Evolutionary conservation across 1,139 yeast species (phyloP).

Genomic region (Pichia sp.): DNA sequence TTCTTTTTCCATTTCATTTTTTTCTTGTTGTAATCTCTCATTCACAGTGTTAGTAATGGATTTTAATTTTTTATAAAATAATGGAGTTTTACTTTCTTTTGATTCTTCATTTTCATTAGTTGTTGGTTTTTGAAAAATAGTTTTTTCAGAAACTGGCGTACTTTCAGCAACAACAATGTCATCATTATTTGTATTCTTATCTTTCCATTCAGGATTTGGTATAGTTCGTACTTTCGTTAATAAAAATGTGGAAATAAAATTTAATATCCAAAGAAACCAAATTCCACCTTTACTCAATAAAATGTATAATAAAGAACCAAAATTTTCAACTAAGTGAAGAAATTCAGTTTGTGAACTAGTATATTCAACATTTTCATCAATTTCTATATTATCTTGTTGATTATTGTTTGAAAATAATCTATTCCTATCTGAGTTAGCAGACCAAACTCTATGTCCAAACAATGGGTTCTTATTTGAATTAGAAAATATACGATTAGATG

Average conservation of each 20-base stretch:
- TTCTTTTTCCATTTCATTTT: neutral
- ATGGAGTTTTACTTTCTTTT: conserved; percentile 10
- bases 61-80: conserved; percentile 13
- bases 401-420: neutral
- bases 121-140: neutral
- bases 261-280: conserved; percentile 24
- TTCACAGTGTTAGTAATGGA: conserved; percentile 5
- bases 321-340: conserved; percentile 20
- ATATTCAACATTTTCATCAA: neutral
- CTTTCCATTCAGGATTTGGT: conserved; percentile 22
- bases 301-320: conserved; percentile 17
- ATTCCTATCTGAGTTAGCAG: conserved; percentile 4
- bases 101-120: conserved; percentile 7
- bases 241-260: conserved; percentile 12
- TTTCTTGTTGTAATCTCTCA: conserved; percentile 13
- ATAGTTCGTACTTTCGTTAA: conserved; percentile 19
- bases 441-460: conserved; percentile 13
- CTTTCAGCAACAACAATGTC: conserved; percentile 15
- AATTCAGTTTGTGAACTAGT: conserved; percentile 23
- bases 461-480: conserved; percentile 3
- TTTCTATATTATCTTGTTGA: neutral
- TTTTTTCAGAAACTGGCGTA: conserved; percentile 14
- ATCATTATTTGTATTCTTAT: neutral
- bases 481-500: neutral
- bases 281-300: conserved; percentile 20